Evolutionary conservation across 495 filamentous ascomycete species (phyloP).

Genomic region (Letharia lupina): DNA sequence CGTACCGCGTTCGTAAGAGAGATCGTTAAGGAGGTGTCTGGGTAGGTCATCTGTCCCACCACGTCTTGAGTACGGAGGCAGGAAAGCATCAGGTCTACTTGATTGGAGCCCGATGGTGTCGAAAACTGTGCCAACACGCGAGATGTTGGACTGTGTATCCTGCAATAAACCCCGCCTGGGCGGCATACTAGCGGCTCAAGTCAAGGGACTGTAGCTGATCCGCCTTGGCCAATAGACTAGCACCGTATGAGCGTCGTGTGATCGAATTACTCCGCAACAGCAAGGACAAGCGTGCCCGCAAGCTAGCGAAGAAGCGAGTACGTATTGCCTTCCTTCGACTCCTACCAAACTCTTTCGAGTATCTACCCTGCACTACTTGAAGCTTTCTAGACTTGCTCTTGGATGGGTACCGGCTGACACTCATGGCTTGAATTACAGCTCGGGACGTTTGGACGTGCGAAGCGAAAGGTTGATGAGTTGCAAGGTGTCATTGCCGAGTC

Average conservation of each 20-base stretch:
- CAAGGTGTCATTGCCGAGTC: conserved; percentile 94
- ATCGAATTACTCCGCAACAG: conserved; percentile 97
- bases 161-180: neutral
- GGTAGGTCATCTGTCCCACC: conserved; percentile 44
- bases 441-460: conserved; percentile 93
- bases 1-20: conserved; percentile 87
- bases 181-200: neutral
- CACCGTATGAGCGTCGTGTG: conserved; percentile 95
- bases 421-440: conserved; percentile 45
- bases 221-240: conserved; percentile 51
- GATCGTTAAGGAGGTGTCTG: conserved; percentile 90
- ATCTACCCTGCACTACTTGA: neutral
- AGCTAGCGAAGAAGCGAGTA: conserved; percentile 98
- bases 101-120: neutral
- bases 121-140: neutral
- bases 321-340: conserved; percentile 26
- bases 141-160: neutral
- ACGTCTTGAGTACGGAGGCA: neutral
- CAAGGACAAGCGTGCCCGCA: conserved; percentile 98
- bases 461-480: conserved; percentile 98
- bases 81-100: neutral
- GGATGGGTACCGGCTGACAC: neutral
- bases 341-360: neutral
- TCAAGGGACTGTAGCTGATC: conserved; percentile 1
- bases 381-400: neutral